These are phyloP conservation scores for Pseudonectria foliicola DNA, from an alignment of 2,329 filamentous ascomycete genomes.

Conservation along the genomic window DNA sequence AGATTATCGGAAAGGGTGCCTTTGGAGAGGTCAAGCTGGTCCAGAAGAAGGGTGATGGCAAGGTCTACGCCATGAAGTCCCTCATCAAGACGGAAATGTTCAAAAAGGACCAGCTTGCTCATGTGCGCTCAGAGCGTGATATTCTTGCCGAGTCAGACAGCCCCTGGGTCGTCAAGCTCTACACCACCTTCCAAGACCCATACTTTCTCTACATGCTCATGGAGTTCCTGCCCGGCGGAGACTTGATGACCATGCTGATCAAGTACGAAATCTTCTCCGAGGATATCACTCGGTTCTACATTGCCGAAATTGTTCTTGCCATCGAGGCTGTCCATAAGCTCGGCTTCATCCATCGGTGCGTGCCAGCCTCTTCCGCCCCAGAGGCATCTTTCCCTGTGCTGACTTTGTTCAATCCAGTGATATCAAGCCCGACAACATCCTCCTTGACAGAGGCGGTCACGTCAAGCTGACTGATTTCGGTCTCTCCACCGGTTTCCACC, in stretches of 20 bases:
- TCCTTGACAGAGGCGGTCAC: slow-evolving; percentile 89
- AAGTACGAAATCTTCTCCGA: slow-evolving; percentile 99
- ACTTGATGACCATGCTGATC: slow-evolving; percentile 99
- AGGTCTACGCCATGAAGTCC: slow-evolving; percentile 97
- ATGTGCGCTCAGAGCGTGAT: slow-evolving; percentile 95
- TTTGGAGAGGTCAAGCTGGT: slow-evolving; percentile 98
- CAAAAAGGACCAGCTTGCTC: slow-evolving; percentile 95
- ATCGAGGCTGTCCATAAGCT: slow-evolving; percentile 98
- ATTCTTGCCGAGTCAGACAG: slow-evolving; percentile 99
- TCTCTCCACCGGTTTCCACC: slow-evolving; percentile 95
- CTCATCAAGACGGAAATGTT: slow-evolving; percentile 99
- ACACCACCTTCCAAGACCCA: slow-evolving; percentile 93
- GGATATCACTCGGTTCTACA: slow-evolving; percentile 98
- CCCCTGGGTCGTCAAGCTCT: slow-evolving; percentile 97
- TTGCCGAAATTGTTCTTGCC: slow-evolving; percentile 95
- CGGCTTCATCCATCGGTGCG: slow-evolving; percentile 95
- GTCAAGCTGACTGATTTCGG: slow-evolving; percentile 98
- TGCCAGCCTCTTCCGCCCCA: slow-evolving; percentile 2
- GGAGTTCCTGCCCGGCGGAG: slow-evolving; percentile 97
- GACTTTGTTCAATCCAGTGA: slow-evolving; percentile 53
- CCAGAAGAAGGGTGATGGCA: slow-evolving; percentile 90
- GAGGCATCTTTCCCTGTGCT: not conserved
- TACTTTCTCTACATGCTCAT: slow-evolving; percentile 98
- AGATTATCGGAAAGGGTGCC: slow-evolving; percentile 97
- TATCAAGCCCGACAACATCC: slow-evolving; percentile 98